These are phyloP conservation scores for Marasmius sp. DNA, from an alignment of 1,284 basidiomycete genomes.

Conservation along the genomic window DNA sequence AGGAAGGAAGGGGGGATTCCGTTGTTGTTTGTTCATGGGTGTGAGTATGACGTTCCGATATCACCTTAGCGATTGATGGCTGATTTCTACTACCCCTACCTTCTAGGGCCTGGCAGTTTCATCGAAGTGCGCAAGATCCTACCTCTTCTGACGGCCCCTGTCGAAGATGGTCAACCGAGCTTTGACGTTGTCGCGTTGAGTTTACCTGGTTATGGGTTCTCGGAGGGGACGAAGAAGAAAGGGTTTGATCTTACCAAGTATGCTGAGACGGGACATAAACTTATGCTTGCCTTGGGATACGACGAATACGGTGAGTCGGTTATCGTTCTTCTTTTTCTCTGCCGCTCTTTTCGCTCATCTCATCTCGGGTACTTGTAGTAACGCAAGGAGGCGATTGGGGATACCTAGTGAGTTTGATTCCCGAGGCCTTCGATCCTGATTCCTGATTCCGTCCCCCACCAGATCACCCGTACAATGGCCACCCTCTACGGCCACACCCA, in stretches of 20 bases:
- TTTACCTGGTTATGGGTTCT: slow-evolving; percentile 54
- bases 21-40: slow-evolving; percentile 53
- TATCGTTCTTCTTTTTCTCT: neutral
- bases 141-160: slow-evolving; percentile 42
- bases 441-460: neutral
- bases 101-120: slow-evolving; percentile 61
- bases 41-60: slow-evolving; percentile 28
- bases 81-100: neutral
- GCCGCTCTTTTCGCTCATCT: slow-evolving; percentile 22
- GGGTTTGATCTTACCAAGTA: slow-evolving; percentile 31
- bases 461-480: slow-evolving; percentile 33
- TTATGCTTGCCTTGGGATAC: slow-evolving; percentile 48
- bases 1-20: slow-evolving; percentile 42
- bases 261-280: slow-evolving; percentile 41
- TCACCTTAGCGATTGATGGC: neutral
- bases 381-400: slow-evolving; percentile 60
- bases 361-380: slow-evolving; percentile 28
- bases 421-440: too few species aligned
- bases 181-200: slow-evolving; percentile 51
- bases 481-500: slow-evolving; percentile 32
- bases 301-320: slow-evolving; percentile 35
- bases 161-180: slow-evolving; percentile 29
- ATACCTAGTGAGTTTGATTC: slow-evolving; percentile 24
- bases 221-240: slow-evolving; percentile 36
- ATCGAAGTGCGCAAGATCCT: slow-evolving; percentile 54